Base-by-base conservation (phyloP, 2,329 filamentous ascomycete genomes). In the Eutypa lata region DNA sequence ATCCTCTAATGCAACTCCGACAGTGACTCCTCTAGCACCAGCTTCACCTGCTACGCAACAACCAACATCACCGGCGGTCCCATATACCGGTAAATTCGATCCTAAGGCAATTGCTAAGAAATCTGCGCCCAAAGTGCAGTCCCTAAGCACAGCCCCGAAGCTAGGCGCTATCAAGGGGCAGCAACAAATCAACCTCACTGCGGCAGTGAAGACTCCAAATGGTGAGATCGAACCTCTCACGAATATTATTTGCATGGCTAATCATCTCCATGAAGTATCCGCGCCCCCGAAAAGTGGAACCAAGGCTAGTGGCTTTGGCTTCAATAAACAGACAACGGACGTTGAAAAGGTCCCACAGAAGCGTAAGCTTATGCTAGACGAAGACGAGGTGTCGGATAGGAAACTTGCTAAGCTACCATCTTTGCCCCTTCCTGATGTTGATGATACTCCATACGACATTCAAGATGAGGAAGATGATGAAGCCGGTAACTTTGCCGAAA, bases 361-460 rank as follows among this genome's bases (percentile, higher is more conserved):
- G 66, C 87, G 87, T 61, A 91, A 89, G 55, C 77, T 96, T 21
- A 86, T 91, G 61, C 86, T 97, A 62, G 92, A 89, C 55, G 93
- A 97, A 65, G 93, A 97, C 63, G 90, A 96, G 64, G 87, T 85
- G 31, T 88, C 87, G 2, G 86, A 89, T 66, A 89, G 91, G 68
- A 97, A 95, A 75, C 82, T 99, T 59, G 91, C 91, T 67, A 94
- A 92, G 73, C 84, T 99, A 55, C 92, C 93, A 53, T 87, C 87
- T 59, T 83, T 90, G 54, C 82, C 87, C 50, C 76, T 89, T 50
- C 82, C 87, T 65, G 81, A 81, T 60, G 72, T 78, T 56, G 82
- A 87, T 58, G 77, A 81, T 68, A 79, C 79, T 54, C 78, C 81
- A 61, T 81, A 85, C 68, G 80, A 76, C 64, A 80, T 82, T 65